phyloP scores from a whole-genome alignment of 371 early-diverging fungal genomes.

The Polyrhizophydium stewartii region DNA sequence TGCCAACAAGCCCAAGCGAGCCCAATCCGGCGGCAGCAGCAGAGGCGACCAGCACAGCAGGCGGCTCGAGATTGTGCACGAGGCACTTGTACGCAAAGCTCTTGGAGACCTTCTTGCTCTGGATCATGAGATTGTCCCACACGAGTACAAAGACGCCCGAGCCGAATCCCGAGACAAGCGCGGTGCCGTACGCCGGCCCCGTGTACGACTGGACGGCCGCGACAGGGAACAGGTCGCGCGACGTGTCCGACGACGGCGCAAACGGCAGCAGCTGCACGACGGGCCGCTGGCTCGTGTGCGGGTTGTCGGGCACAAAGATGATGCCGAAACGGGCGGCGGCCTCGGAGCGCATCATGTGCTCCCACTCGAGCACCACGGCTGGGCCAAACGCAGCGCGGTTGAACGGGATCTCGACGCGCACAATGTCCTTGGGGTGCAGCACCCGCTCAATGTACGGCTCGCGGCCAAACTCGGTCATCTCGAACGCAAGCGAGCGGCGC shows the following conservation, averaged over 20 bases:
- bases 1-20: too few relatives aligned
- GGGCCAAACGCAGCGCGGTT: background rate
- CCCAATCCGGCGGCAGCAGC: too few relatives aligned
- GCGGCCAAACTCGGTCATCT: background rate
- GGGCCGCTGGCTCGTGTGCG: background rate
- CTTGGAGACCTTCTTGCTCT: background rate
- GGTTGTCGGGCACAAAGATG: constrained; percentile 9
- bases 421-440: background rate
- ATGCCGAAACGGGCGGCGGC: constrained; percentile 14
- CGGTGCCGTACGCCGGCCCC: background rate
- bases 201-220: background rate
- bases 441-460: background rate
- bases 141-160: background rate
- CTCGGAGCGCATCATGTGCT: constrained; percentile 13
- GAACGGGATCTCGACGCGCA: constrained; percentile 12
- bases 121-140: background rate
- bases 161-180: background rate
- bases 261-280: background rate
- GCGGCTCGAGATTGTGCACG: background rate
- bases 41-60: too few relatives aligned
- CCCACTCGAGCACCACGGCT: constrained; percentile 19
- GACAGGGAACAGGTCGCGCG: constrained; percentile 10
- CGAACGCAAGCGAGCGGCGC: background rate
- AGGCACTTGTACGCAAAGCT: constrained; percentile 1
- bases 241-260: background rate